A percentile compares a stretch with the other conserved stretches of the same genome.
Evolutionary conservation across 768 basidiomycete species (phyloP).

Genomic region (Neoboletus brunneissimus): DNA sequence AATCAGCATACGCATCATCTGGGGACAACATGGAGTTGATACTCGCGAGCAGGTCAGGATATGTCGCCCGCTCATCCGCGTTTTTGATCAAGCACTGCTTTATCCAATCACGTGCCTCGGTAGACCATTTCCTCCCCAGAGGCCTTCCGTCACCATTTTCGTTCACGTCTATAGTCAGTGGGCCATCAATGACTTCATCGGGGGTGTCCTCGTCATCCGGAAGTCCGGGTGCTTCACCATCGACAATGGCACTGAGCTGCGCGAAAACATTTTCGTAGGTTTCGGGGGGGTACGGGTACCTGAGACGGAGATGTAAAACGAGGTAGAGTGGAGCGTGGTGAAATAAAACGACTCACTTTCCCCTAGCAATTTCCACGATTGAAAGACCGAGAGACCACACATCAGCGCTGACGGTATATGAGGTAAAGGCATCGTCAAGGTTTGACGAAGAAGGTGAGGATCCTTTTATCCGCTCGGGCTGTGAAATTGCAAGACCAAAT

Average conservation of each 20-base stretch:
- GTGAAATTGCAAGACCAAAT: constrained; percentile 6
- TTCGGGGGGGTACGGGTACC: constrained; percentile 96
- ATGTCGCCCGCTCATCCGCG: constrained; percentile 76
- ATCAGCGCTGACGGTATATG: constrained; percentile 95
- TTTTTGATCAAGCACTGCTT: constrained; percentile 77
- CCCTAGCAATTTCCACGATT: constrained; percentile 89
- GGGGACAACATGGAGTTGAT: background rate
- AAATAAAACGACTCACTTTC: constrained; percentile 36
- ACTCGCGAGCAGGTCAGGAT: constrained; percentile 74
- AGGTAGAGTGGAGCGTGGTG: background rate
- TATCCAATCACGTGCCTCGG: constrained; percentile 78
- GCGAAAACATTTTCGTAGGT: constrained; percentile 97
- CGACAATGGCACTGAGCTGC: constrained; percentile 93
- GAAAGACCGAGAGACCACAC: constrained; percentile 96
- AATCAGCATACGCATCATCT: background rate
- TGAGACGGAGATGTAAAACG: constrained; percentile 8
- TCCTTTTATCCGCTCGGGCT: constrained; percentile 96
- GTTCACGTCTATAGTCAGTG: constrained; percentile 1
- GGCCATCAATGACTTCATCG: constrained; percentile 13
- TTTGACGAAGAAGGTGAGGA: constrained; percentile 54
- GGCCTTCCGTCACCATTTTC: constrained; percentile 17
- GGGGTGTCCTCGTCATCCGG: constrained; percentile 50
- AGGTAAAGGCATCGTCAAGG: constrained; percentile 32
- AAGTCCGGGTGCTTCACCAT: constrained; percentile 87
- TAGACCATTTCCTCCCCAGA: constrained; percentile 25